Evolutionary conservation across 2,329 filamentous ascomycete genomes (phyloP).

Genomic region (Stagonosporopsis tanaceti): DNA sequence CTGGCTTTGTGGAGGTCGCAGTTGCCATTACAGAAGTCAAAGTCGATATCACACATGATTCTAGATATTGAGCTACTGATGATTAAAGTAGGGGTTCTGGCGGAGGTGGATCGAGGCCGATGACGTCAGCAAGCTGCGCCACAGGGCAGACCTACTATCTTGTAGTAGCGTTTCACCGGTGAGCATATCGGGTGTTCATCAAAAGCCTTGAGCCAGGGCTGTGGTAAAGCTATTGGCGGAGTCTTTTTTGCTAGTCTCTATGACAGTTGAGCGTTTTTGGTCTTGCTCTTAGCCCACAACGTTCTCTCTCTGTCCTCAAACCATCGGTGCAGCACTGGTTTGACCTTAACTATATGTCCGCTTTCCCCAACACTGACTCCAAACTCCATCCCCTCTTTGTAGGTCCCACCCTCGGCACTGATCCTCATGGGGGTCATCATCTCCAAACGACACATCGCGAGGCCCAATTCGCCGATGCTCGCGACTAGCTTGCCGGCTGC

Average conservation of each 20-base stretch:
- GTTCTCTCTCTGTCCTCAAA: constrained; percentile 53
- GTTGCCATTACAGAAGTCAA: constrained; percentile 28
- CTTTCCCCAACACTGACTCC: constrained; percentile 35
- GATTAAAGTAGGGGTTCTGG: not conserved
- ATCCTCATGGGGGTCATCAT: constrained; percentile 84
- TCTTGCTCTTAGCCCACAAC: constrained; percentile 41
- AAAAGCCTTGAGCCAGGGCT: not conserved
- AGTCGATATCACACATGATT: too few relatives aligned
- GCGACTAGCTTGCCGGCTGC: constrained; percentile 82
- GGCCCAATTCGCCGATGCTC: constrained; percentile 83
- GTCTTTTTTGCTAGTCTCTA: not conserved
- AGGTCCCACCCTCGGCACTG: constrained; percentile 71
- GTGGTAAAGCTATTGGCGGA: not conserved
- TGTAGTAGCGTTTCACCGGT: not conserved
- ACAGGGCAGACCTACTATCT: not conserved
- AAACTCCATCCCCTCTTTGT: constrained; percentile 64
- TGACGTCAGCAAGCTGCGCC: constrained; percentile 19
- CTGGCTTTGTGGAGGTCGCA: constrained; percentile 21
- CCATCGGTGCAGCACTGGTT: constrained; percentile 84
- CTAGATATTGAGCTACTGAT: not conserved
- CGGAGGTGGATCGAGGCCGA: not conserved
- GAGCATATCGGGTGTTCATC: not conserved
- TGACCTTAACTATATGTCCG: constrained; percentile 46
- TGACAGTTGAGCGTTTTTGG: constrained; percentile 6
- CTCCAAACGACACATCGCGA: constrained; percentile 86